phyloP scores from a whole-genome alignment of 495 filamentous ascomycete species.

The Podospora anserina region DNA sequence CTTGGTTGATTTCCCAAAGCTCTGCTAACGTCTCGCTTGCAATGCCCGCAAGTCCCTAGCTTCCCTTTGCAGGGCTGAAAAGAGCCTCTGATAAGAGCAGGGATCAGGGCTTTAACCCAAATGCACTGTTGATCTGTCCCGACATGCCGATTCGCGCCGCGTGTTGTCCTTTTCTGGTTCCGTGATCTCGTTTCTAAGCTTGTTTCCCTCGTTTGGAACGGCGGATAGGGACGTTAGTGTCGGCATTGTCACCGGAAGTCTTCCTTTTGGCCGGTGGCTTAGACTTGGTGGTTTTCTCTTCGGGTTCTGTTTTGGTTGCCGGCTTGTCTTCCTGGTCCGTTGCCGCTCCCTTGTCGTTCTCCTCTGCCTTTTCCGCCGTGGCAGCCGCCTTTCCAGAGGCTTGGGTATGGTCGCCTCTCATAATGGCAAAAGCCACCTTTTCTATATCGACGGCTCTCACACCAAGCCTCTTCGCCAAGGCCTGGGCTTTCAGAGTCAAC shows the following conservation, averaged over 20 bases:
- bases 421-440: conserved; percentile 62
- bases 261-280: conserved; percentile 37
- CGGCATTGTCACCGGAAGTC: conserved; percentile 19
- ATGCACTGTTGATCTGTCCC: conserved; percentile 23
- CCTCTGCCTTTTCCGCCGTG: conserved; percentile 17
- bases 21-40: conserved; percentile 17
- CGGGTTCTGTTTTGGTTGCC: conserved; percentile 13
- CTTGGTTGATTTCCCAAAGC: conserved; percentile 20
- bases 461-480: conserved; percentile 48
- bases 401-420: conserved; percentile 29
- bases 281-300: conserved; percentile 7
- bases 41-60: neutral
- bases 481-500: conserved; percentile 46
- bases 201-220: conserved; percentile 35
- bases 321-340: conserved; percentile 4
- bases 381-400: neutral
- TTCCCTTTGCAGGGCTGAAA: conserved; percentile 28
- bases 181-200: conserved; percentile 16
- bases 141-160: conserved; percentile 17
- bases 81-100: conserved; percentile 9
- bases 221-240: conserved; percentile 19
- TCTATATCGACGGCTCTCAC: conserved; percentile 61
- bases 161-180: conserved; percentile 12
- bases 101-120: conserved; percentile 1
- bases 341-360: neutral